Evolutionary conservation across 2,329 filamentous ascomycete genomes (phyloP), one percentile per base, ranked within the genome.

Genomic region (Trichoderma citrinoviride): DNA sequence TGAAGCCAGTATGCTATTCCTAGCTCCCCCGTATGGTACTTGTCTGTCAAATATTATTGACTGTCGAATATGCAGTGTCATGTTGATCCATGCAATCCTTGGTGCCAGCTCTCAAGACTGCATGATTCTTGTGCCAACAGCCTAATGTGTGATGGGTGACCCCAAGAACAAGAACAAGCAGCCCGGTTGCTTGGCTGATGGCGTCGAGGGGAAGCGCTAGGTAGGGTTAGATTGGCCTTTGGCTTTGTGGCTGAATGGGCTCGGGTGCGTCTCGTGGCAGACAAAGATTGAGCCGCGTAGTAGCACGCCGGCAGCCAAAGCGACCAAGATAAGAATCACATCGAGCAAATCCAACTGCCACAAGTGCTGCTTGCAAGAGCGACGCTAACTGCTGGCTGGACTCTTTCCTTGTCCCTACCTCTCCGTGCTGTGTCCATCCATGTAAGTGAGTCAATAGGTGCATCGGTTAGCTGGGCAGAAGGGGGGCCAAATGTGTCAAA

Each of bases 401-500:
- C 25, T 7, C 2, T 23, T 7, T 33, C 41, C n/a, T 33, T 21
- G 55, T 46, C 43, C 55, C 43, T 46, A 17, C 27, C 44, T 46
- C 54, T 46, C 7, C 10, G 12, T 29, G 19, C 41, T 46, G 27
- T 25, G 27, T 12, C 25, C 25, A 57, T 29, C 25, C 41, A 46
- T 46, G 41, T 37, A 14, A 53, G 29, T 14, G 19, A 40, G 29
- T 17, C 19, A 37, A 40, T 12, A 12, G 50, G 50, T 12, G 27
- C 37, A 21, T 29, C 50, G 33, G 19, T 44, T 41, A 14, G 33
- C 29, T 40, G 33, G 6, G 46, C 25, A 41, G 44, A 47, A 37
- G 47, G 54, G 54, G 57, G 58, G 57, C 47, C 40, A 52, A 53
- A 61, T 52, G 58, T 61, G 58, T 61, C 58, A 53, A 53, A 37